Evolutionary conservation across 805 yeast species (phyloP), one percentile per base, ranked within the genome.

Genomic region (Metschnikowia baotianmanensis): DNA sequence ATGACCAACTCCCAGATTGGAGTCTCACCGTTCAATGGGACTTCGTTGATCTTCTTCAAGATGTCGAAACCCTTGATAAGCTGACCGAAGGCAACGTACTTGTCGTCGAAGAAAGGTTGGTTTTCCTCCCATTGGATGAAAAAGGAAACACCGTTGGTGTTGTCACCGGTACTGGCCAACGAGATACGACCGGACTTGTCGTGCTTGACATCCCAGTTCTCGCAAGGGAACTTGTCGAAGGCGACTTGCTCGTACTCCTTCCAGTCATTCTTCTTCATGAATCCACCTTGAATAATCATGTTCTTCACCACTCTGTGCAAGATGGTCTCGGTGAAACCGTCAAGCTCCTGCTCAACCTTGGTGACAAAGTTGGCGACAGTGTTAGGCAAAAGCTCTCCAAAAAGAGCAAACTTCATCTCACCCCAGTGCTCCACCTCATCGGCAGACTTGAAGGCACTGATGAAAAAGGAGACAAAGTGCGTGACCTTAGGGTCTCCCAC

Each of bases 401-500:
- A 52, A 27, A 52, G 48, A 6, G 50, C 55, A 12, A 52, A 19
- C 29, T 39, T 40, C 42, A 85, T 53, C 6, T 59, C 57, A 3
- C 83, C 83, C 6, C 72, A 24, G 4, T 47, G 48, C 24, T 21
- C 46, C 5, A 25, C 30, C 6, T 36, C 42, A 6, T 40, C 53
- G 11, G 39, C 43, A 8, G 51, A 48, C 4, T 43, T 38, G 5
- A 53, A 62, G 24, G 66, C 67, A 20, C 61, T 38, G 23, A 78
- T 57, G 35, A 65, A 63, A 42, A 78, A 64, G 12, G 50, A 48
- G 3, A 78, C 74, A 26, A 61, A 58, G 51, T 77, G 78, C 1
- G 80, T 76, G 31, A 72, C 55, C 12, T 62, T 55, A 1, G 82
- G 82, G 47, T 78, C 82, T n/a, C 56, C 59, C 15, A 45, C 31